Base-by-base conservation (phyloP, 768 basidiomycete genomes). In the Dentipellis sp. region DNA sequence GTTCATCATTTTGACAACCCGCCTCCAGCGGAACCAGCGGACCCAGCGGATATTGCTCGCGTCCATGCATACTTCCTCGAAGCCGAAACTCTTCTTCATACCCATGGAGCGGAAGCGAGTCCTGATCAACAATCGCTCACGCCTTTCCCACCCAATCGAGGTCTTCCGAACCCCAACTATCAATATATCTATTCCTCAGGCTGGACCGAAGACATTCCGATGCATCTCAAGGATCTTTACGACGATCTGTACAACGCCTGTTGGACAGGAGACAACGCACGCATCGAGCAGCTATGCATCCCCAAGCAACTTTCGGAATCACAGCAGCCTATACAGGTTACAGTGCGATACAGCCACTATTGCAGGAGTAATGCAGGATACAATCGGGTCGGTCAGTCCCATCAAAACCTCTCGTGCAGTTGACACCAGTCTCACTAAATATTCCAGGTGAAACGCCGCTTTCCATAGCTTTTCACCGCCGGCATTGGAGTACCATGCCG, bases 231-330 rank as follows among this genome's bases (percentile, higher is more conserved):
- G 17, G 56, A 65, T 12, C 57, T 64, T 1, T 84, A 83, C 61
- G 75, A 82, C 48, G 76, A 80, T 56, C 71, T 84, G 0, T 83
- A 71, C 59, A 78, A 81, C 59, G 83, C 82, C 3, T 80, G 77
- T 60, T 78, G 72, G 63, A 60, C 64, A 3, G 82, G 83, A 1
- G 73, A 82, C 62, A 76, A 78, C 53, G 75, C 68, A 17, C 75
- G 71, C 55, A 71, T 86, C 21, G 69, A 78, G 60, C 65, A 73
- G 21, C 67, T 84, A 7, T 86, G 83, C 63, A 65, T 83, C 14
- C 81, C 81, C 1, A 63, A 71, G 3, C 65, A 71, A 23, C 63
- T 63, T 12, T 53, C 60, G 11, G 62, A 65, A 10, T 62, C 56
- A 19, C 16, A 51, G 16, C 61, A 58, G 8, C 74, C 74, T 1